phyloP scores from a whole-genome alignment of 306 rosid genomes.

The Medicago truncatula region DNA sequence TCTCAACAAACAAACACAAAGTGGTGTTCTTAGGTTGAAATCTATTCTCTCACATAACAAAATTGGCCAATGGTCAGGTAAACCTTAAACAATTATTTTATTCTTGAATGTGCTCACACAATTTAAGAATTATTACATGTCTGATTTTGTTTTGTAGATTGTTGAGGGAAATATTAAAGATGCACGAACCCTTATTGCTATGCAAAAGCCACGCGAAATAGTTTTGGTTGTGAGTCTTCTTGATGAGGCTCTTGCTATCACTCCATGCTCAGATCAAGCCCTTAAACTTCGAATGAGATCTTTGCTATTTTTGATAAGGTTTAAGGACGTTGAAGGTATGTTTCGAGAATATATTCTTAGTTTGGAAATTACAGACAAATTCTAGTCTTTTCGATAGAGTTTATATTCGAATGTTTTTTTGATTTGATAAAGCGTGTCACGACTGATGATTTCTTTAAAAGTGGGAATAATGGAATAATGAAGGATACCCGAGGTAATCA shows the following conservation, averaged over 20 bases:
- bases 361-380: too few species aligned
- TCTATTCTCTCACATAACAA: too few species aligned
- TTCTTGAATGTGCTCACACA: background rate
- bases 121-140: too few species aligned
- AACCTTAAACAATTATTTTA: background rate
- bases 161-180: slow-evolving; percentile 82
- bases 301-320: slow-evolving; percentile 72
- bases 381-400: too few species aligned
- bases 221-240: slow-evolving; percentile 67
- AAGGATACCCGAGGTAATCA: too few species aligned
- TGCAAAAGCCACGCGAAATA: slow-evolving; percentile 67
- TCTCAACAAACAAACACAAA: too few species aligned
- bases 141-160: slow-evolving; percentile 45
- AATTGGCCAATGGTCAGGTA: background rate
- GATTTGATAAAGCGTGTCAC: too few species aligned
- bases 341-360: slow-evolving; percentile 88
- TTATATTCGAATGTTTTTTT: too few species aligned
- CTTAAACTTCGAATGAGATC: slow-evolving; percentile 80
- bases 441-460: too few species aligned
- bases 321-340: slow-evolving; percentile 90
- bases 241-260: slow-evolving; percentile 79
- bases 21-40: too few species aligned
- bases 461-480: too few species aligned
- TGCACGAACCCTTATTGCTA: slow-evolving; percentile 72
- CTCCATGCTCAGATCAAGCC: slow-evolving; percentile 70